A percentile compares a stretch with the other conserved stretches of the same genome.
These are phyloP conservation scores for Xylaria multiplex DNA, from an alignment of 2,329 filamentous ascomycete genomes.

Conservation along the genomic window DNA sequence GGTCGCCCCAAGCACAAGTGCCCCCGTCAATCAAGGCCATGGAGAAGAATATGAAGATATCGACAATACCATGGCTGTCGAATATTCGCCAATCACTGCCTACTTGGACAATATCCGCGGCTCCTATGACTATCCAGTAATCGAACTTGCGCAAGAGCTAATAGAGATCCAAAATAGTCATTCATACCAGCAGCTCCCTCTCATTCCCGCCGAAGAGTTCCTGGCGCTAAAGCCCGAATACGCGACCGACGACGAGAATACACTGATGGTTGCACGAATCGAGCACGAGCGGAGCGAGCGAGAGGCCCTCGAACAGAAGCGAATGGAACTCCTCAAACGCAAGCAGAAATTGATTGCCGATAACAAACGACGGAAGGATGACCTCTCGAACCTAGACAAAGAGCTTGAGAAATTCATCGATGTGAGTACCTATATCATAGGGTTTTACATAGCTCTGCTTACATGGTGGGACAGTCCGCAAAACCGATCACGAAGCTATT, in stretches of 20 bases:
- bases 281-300: constrained; percentile 89
- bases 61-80: background rate
- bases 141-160: constrained; percentile 40
- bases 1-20: constrained; percentile 1
- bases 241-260: constrained; percentile 75
- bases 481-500: constrained; percentile 89
- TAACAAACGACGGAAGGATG: constrained; percentile 94
- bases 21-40: background rate
- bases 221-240: constrained; percentile 79
- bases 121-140: constrained; percentile 20
- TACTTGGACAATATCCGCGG: constrained; percentile 13
- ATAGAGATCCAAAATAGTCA: constrained; percentile 65
- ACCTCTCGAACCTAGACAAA: constrained; percentile 88
- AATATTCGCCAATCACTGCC: background rate
- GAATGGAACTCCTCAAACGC: constrained; percentile 76
- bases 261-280: constrained; percentile 89
- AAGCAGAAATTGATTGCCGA: constrained; percentile 71
- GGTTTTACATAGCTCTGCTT: constrained; percentile 38
- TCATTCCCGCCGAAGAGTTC: constrained; percentile 87
- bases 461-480: constrained; percentile 67
- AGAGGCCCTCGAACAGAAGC: constrained; percentile 83
- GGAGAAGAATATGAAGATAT: constrained; percentile 10
- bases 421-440: constrained; percentile 59
- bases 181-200: constrained; percentile 84
- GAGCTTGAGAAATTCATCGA: constrained; percentile 95